Base-by-base conservation (phyloP, 352 stramenopile species). In the Halophytophthora polymorphica region DNA sequence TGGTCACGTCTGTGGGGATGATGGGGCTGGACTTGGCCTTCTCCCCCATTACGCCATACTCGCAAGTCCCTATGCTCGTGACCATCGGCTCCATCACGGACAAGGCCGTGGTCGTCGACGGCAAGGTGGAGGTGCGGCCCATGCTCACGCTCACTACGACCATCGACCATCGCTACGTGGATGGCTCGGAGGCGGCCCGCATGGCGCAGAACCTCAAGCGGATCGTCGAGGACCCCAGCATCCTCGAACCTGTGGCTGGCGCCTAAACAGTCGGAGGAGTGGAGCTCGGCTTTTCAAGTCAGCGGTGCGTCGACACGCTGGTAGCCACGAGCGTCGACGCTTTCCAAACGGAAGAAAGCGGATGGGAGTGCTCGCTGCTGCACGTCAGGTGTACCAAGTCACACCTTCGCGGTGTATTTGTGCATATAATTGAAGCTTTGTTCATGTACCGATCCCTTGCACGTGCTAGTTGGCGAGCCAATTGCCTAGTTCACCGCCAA, bases 1-100 rank as follows among this genome's bases (percentile, higher is more conserved):
- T 88, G 66, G 76, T 91, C 31, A 89, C 76, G 33, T 87, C 78
- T 2, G 75, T 88, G 6, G 76, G 78, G 2, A 83, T 85, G 70
- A 83, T 87, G 75, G 75, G 73, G 11, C 61, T 88, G 35, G 80
- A 88, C 45, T 50, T 88, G 15, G 77, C 75, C 17, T 88, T 85
- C 36, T 76, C 75, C 1, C 75, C 77, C 2, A 77, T 89, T 29
- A 81, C 73, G 14, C 73, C 77, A 38, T 88, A 80, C 54, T 61
- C 73, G 21, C 72, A 88, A 45, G 70, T 71, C 14, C 75, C 77
- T 15, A 79, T 89, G 73, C 66, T 91, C 15, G 61, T 91, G 21
- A 86, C 71, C 8, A 70, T 91, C 46, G 80, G 77, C 15, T 68
- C 75, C 3, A 82, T 87, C 59, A 67, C 73, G 52, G 75, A 88